Percentiles rank a stretch among this genome's conserved stretches.
These are phyloP conservation scores for Aspergillus tamarii DNA, from an alignment of 2,329 filamentous ascomycete species.

Conservation along the genomic window DNA sequence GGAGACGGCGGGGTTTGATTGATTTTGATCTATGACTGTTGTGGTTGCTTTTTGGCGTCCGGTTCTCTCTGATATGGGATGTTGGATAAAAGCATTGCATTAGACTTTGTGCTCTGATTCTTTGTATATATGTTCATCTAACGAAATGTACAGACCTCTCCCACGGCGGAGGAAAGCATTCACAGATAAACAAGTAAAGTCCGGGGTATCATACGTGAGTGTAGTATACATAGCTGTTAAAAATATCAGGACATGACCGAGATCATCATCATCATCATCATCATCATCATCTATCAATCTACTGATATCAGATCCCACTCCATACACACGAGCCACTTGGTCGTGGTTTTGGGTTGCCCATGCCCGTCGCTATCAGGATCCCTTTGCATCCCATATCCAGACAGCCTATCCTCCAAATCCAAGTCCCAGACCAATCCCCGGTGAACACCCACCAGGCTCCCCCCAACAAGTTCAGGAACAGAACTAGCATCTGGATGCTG, in stretches of 20 bases:
- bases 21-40: background rate
- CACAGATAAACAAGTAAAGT: background rate
- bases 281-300: slow-evolving; percentile 2
- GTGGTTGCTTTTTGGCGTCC: background rate
- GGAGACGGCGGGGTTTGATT: slow-evolving; percentile 10
- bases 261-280: background rate
- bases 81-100: slow-evolving; percentile 21
- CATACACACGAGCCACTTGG: slow-evolving; percentile 40
- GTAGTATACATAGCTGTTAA: slow-evolving; percentile 4
- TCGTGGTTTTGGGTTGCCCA: slow-evolving; percentile 9
- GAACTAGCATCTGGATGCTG: slow-evolving; percentile 1
- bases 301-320: slow-evolving; percentile 43
- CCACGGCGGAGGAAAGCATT: background rate
- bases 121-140: slow-evolving; percentile 30
- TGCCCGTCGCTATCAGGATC: background rate
- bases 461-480: slow-evolving; percentile 17
- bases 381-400: background rate
- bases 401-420: slow-evolving; percentile 24
- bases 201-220: slow-evolving; percentile 11
- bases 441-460: slow-evolving; percentile 35
- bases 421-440: slow-evolving; percentile 42
- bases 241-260: background rate
- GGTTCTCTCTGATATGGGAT: background rate
- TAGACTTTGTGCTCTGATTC: background rate
- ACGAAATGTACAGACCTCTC: slow-evolving; percentile 1